phyloP scores from a whole-genome alignment of 2,329 filamentous ascomycete genomes.

The Alternaria ventricosa region DNA sequence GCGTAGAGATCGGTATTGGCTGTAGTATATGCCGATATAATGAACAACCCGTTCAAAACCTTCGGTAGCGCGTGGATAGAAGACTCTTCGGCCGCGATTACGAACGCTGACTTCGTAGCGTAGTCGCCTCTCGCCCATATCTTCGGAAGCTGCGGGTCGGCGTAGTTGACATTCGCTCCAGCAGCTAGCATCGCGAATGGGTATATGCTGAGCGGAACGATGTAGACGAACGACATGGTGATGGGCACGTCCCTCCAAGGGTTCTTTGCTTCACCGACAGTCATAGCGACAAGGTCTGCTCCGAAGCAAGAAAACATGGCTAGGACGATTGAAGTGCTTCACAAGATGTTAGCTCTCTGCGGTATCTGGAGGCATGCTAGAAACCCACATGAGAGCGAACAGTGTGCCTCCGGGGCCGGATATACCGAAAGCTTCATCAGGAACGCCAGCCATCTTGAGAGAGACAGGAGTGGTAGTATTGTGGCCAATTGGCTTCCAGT shows the following conservation, averaged over 20 bases:
- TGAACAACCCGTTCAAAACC: constrained; percentile 36
- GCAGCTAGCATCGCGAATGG: constrained; percentile 35
- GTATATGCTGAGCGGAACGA: constrained; percentile 35
- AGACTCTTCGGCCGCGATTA: constrained; percentile 34
- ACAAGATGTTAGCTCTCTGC: background rate
- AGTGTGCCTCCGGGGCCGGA: constrained; percentile 32
- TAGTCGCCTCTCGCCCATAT: constrained; percentile 19
- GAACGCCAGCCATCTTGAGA: constrained; percentile 12
- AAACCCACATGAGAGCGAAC: constrained; percentile 37
- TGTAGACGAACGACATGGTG: constrained; percentile 42
- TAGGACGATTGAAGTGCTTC: constrained; percentile 34
- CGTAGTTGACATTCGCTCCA: constrained; percentile 40
- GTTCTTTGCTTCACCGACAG: constrained; percentile 39
- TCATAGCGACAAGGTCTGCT: constrained; percentile 40
- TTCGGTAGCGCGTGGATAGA: constrained; percentile 28
- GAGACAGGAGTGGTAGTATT: background rate
- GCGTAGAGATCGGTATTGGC: constrained; percentile 42
- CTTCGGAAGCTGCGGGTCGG: constrained; percentile 30
- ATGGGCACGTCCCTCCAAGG: constrained; percentile 39
- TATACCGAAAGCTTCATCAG: constrained; percentile 27
- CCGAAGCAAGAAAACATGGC: constrained; percentile 45
- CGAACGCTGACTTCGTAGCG: constrained; percentile 28
- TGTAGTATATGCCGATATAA: constrained; percentile 42
- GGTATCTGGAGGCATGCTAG: background rate
- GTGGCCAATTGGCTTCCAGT: constrained; percentile 34